Base-by-base conservation (phyloP, 2,329 filamentous ascomycete species). In the Phoma sp. region DNA sequence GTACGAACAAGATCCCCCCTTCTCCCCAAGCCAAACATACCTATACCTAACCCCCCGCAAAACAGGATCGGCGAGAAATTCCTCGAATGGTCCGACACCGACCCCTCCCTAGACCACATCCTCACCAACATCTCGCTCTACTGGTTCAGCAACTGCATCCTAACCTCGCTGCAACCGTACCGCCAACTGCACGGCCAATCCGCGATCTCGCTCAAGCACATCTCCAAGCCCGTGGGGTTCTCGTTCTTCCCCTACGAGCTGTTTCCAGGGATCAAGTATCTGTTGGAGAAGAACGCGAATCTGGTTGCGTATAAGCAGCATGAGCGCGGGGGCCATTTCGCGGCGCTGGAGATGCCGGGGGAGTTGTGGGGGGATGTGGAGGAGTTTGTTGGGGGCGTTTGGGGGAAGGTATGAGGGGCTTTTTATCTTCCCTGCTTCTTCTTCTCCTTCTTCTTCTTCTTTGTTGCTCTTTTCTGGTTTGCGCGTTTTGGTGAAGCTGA, bases 51-150 rank as follows among this genome's bases (percentile, higher is more conserved):
- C 40, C 25, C 25, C 4, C 36, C 18, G 6, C 6, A 13, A 29
- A 29, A 23, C 43, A 70, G 68, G 71, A 78, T 86, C 38, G 82
- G 81, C 13, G 84, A 86, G 60, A 86, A 86, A 61, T 80, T 83
- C 57, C 67, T 83, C 4, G 79, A 79, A 30, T 86, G 83, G 83
- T 74, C 75, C 3, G 83, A 86, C 60, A 62, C 71, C 4, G 66
- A 70, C 29, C 80, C 54, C 0, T 54, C 69, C 2, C 59, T 73
- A 25, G 69, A 78, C 37, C 67, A 70, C 10, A 82, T 86, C n/a
- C 72, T 86, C 1, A 80, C 80, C 29, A 71, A 77, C 41, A 77
- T 83, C 25, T 79, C 78, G 2, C 68, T 86, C 6, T 86, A 85
- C 68, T 86, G 83, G 82, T 77, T 85, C 60, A 85, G 82, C 2